Base-by-base conservation (phyloP, 2,329 filamentous ascomycete species). In the Fusarium austroafricanum region DNA sequence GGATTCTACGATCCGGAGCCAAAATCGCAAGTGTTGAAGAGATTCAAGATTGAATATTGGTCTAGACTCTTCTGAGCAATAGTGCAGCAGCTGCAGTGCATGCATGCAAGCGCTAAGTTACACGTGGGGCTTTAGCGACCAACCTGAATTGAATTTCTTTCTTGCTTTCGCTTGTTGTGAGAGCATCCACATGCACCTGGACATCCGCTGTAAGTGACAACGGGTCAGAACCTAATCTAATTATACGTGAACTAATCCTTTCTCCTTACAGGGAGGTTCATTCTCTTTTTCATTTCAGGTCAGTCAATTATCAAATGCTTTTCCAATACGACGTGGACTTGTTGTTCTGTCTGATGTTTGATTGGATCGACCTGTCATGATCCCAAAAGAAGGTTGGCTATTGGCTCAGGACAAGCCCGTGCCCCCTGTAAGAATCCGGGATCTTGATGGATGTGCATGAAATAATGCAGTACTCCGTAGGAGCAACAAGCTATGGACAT, bases 351-450 rank as follows among this genome's bases (percentile, higher is more conserved):
- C 61, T 45, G 40, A 21, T 55, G 54, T 42, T 44, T 71, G 57
- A 71, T 71, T 71, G 68, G 62, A 42, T 51, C 42, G 42, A 31
- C 21, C 39, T 42, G 37, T 60, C 53, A 21, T n/a, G n/a, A 26
- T 49, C 43, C 37, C 11, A 39, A 45, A 40, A 14, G 33, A 44
- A 33, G 47, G 46, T 42, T 43, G 49, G 37, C 61, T 44, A 69
- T 69, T 71, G 68, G 68, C 45, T 68, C 39, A 53, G 53, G 56
- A 54, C 56, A 52, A 55, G 54, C 43, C 61, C 53, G 23, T 29
- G 21, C 23, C 55, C 52, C 61, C 50, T 61, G 52, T 56, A 40
- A 26, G 9, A 15, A 38, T 57, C 62, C 43, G 42, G 58, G 63
- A 57, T 65, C 50, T 60, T 57, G 38, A 45, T 50, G 38, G 35